Base-by-base conservation (phyloP, 352 stramenopile species). In the Globisporangium viniferum region DNA sequence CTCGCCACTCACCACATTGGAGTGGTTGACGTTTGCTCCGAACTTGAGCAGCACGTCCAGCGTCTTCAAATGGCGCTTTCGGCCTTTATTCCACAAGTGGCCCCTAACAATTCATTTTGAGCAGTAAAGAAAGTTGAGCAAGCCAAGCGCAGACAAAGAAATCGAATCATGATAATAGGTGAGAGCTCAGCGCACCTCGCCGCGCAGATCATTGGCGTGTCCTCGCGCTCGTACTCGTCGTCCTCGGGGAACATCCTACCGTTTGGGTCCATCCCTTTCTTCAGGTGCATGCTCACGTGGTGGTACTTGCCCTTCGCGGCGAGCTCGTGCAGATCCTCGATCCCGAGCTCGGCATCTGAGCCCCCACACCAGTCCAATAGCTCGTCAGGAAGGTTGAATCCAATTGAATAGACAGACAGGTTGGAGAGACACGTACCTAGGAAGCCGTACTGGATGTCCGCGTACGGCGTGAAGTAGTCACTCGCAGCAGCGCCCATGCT, bases 201-300 rank as follows among this genome's bases (percentile, higher is more conserved):
- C 2, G 76, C 73, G 36, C 83, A 91, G 70, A 89, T 88, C 70
- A 91, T 79, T 24, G 76, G 73, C 39, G 81, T 80, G 60, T 90
- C 81, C 4, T 78, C 76, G 44, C 76, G 74, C 54, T 80, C 76
- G 64, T 85, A 82, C 31, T 75, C 76, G 27, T 85, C 79, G 9
- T 85, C 75, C 0, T 82, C 76, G 61, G 76, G 60, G 41, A 79
- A 69, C 15, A 58, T 57, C 44, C 67, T 66, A 14, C 73, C 77
- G 56, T 91, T 90, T 7, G 83, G 83, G n/a, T 91, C 73, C 65
- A 91, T 75, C 1, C 83, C 83, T 36, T 85, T 74, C 60, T 82
- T 84, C 48, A 91, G 60, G 7, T 76, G 71, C n/a, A 79, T 72
- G 31, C 73, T 76, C 48, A 90, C 79, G 15, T 70, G 61, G 31